Percentiles rank a stretch among this genome's conserved stretches.
Evolutionary conservation across 345 rosid species (phyloP).

Genomic region (Sisymbrium altissimum): DNA sequence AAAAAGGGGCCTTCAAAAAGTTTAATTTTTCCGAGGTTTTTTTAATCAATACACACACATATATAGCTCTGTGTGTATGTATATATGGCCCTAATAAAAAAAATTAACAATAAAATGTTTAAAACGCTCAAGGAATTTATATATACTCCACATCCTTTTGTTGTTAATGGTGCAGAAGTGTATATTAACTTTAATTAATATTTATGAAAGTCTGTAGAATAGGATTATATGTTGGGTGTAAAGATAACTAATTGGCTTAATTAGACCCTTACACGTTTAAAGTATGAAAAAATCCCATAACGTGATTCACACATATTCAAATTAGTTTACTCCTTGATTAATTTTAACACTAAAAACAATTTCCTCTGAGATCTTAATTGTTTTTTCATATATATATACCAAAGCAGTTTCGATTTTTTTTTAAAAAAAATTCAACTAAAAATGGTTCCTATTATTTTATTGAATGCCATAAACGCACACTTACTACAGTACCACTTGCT

Average conservation of each 20-base stretch:
- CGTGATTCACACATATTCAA: background rate
- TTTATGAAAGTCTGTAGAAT: background rate
- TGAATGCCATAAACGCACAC: background rate
- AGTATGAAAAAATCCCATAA: background rate
- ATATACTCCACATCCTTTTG: background rate
- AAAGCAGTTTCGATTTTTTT: too few relatives aligned
- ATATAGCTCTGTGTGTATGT: background rate
- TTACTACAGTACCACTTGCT: too few relatives aligned
- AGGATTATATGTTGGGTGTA: background rate
- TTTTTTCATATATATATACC: background rate
- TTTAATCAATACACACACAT: background rate
- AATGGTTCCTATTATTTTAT: background rate
- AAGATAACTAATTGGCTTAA: background rate
- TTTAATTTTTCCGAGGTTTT: conserved; percentile 6
- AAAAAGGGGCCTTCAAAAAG: background rate
- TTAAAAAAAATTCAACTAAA: too few relatives aligned
- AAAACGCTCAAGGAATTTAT: conserved; percentile 11
- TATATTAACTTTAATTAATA: background rate
- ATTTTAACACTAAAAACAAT: background rate
- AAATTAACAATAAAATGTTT: conserved; percentile 1
- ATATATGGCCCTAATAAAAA: background rate
- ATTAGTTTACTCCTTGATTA: background rate
- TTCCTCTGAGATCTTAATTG: background rate
- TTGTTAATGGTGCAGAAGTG: background rate
- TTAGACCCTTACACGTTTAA: background rate